Base-by-base conservation (phyloP, 1,284 basidiomycete species). In the Ustanciosporium gigantosporum region DNA sequence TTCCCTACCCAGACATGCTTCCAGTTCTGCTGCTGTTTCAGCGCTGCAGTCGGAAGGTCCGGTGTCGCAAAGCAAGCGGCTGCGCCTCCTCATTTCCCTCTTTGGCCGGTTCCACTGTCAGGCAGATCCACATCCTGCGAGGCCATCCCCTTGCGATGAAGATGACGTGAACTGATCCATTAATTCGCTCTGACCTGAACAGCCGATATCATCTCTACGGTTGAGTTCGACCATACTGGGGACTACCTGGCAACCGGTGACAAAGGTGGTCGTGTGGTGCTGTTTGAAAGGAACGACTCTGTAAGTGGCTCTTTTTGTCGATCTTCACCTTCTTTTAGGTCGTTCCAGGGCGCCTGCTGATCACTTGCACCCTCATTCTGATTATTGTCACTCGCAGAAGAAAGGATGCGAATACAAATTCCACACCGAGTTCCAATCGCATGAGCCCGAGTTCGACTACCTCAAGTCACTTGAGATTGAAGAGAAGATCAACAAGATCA, bases 401-500 rank as follows among this genome's bases (percentile, higher is more conserved):
- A 96, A 96, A 80, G 92, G 92, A 57, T 99, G 95, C 83, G 95
- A 99, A 82, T 98, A 99, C 86, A 97, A 97, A 81, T 99, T 98
- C 81, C 97, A 98, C 81, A 98, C 95, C 56, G 95, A 99, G 81
- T 95, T 98, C 79, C 95, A 99, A 83, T 95, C 91, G 35, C 95
- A 99, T 80, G 95, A 99, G 80, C 95, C 95, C 51, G 95, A 99
- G 80, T 99, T 99, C 80, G 95, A 99, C 83, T 99, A 99, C 80
- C 87, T 99, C 79, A 99, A 99, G 83, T 95, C 91, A 24, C 84
- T 98, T 68, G 95, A 98, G 84, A 99, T 99, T 79, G 95, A 99
- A 81, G 95, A 98, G 83, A 98, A 99, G 87, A 98, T 98, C 84
- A 98, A 98, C 84, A 91, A 96, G 85, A 99, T 98, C 84, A 91